These are phyloP conservation scores for Gymnopilus dilepis DNA, from an alignment of 768 basidiomycete species.

Conservation along the genomic window DNA sequence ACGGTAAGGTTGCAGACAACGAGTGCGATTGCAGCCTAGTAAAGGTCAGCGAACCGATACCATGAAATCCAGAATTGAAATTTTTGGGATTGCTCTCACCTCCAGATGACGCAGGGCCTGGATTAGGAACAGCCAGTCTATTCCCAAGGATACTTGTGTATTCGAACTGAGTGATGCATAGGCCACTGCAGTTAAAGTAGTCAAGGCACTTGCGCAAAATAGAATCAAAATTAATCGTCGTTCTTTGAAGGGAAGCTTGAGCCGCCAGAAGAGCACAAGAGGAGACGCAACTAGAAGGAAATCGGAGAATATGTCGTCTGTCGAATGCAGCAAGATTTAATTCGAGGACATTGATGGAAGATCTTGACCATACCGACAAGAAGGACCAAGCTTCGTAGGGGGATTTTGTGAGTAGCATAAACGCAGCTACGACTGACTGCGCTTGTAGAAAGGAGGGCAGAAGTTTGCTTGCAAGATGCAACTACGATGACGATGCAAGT, in stretches of 20 bases:
- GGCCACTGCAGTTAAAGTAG: slow-evolving; percentile 24
- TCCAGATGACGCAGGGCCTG: neutral
- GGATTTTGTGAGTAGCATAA: neutral
- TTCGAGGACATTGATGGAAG: too few relatives aligned
- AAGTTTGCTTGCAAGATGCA: neutral
- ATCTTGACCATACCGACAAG: neutral
- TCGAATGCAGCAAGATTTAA: too few relatives aligned
- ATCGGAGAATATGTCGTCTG: neutral
- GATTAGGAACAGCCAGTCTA: neutral
- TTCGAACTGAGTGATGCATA: slow-evolving; percentile 22
- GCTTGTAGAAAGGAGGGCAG: neutral
- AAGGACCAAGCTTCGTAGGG: neutral
- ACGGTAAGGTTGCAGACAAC: slow-evolving; percentile 6
- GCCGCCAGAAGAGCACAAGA: slow-evolving; percentile 28
- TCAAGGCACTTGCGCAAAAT: slow-evolving; percentile 30
- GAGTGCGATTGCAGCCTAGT: neutral
- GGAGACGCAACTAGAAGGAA: slow-evolving; percentile 25
- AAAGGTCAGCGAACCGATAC: too few relatives aligned
- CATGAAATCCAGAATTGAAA: too few relatives aligned
- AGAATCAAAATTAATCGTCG: slow-evolving; percentile 27
- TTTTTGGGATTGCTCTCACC: neutral
- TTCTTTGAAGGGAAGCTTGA: slow-evolving; percentile 26
- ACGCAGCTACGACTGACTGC: neutral
- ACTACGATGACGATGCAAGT: neutral
- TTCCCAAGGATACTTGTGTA: neutral